phyloP scores from a whole-genome alignment of 768 basidiomycete species.

The Termitomyces sp. region DNA sequence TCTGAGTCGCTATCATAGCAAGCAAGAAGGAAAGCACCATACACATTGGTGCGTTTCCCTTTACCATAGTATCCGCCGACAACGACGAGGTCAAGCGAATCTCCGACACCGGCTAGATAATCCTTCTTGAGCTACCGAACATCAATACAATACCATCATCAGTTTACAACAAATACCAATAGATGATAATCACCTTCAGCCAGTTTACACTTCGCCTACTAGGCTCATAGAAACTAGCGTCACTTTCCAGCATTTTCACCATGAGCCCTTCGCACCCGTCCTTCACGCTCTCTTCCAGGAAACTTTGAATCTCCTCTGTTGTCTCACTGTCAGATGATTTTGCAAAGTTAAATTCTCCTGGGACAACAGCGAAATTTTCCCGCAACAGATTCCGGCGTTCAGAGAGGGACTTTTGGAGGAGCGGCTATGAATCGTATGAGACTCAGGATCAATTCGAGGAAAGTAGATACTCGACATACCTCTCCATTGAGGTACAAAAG shows the following conservation, averaged over 20 bases:
- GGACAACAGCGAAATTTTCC: conserved; percentile 75
- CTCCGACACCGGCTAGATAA: conserved; percentile 93
- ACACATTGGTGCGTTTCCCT: conserved; percentile 95
- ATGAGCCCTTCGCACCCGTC: conserved; percentile 99
- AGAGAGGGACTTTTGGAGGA: conserved; percentile 70
- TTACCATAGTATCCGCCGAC: conserved; percentile 97
- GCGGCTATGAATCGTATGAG: conserved; percentile 43
- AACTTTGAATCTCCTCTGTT: conserved; percentile 89
- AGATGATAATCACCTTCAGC: conserved; percentile 66
- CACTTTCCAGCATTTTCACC: conserved; percentile 97
- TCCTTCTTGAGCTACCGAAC: conserved; percentile 88
- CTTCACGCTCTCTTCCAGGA: conserved; percentile 95
- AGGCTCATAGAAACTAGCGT: conserved; percentile 92
- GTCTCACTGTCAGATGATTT: conserved; percentile 86
- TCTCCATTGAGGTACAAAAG: conserved; percentile 95
- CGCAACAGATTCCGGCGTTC: conserved; percentile 75
- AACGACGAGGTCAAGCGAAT: conserved; percentile 97
- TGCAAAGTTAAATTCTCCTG: conserved; percentile 91
- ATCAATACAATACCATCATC: neutral
- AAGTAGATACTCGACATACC: conserved; percentile 38
- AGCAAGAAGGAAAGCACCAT: conserved; percentile 96
- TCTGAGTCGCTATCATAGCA: conserved; percentile 95
- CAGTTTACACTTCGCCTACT: conserved; percentile 95
- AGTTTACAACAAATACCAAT: neutral
- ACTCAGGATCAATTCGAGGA: neutral